Conservation (phyloP, 805 yeast species). For the Wickerhamiella nectarea region DNA sequence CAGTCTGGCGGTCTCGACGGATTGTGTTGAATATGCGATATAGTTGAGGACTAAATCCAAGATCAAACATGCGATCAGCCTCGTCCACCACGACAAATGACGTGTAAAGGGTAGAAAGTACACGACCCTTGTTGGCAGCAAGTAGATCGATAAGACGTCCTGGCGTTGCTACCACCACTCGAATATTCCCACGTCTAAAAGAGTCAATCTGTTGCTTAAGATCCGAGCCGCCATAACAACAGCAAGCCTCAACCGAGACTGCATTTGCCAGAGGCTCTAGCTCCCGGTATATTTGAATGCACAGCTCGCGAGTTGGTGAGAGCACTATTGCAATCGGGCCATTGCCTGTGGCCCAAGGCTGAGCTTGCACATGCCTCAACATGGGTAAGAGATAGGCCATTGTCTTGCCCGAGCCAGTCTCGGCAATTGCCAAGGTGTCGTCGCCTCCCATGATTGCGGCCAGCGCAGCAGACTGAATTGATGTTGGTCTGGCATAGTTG, state of each 20-base stretch:
- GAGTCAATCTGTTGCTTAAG: constrained; percentile 71
- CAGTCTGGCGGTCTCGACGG: constrained; percentile 79
- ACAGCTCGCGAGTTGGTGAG: constrained; percentile 88
- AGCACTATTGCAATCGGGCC: constrained; percentile 72
- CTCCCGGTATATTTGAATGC: constrained; percentile 67
- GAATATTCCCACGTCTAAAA: constrained; percentile 53
- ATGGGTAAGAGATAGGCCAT: constrained; percentile 75
- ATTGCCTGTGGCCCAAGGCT: constrained; percentile 38
- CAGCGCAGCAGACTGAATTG: constrained; percentile 81
- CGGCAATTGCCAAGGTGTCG: constrained; percentile 87
- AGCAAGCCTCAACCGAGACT: constrained; percentile 41
- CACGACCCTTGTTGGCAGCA: constrained; percentile 68
- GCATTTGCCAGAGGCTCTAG: constrained; percentile 42
- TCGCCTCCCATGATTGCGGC: constrained; percentile 84
- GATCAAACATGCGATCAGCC: constrained; percentile 91
- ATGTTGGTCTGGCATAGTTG: constrained; percentile 52
- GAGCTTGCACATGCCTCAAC: constrained; percentile 71
- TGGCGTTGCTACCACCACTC: constrained; percentile 84
- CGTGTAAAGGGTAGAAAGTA: constrained; percentile 50
- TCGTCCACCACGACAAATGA: constrained; percentile 87
- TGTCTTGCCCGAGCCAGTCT: constrained; percentile 95
- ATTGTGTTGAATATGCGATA: constrained; percentile 60
- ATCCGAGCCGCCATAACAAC: constrained; percentile 87
- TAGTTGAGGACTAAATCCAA: constrained; percentile 96
- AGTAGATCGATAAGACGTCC: constrained; percentile 84